A percentile compares a stretch with the other conserved stretches of the same genome.
Evolutionary conservation across 768 basidiomycete genomes (phyloP).

Genomic region (Paxillus rubicundulus): DNA sequence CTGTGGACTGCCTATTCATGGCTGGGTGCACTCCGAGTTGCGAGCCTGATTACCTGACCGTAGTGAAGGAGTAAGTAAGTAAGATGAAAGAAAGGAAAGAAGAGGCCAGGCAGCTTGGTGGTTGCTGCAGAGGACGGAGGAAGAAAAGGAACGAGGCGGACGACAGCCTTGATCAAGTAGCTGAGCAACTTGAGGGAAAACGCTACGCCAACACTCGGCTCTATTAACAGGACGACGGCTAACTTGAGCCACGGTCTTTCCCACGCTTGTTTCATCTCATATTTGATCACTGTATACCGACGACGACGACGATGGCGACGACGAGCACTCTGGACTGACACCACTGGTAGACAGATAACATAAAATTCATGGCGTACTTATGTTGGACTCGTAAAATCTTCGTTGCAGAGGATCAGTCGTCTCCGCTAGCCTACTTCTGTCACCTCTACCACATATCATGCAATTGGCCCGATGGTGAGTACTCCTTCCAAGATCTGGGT

Average conservation of each 20-base stretch:
- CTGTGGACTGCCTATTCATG: conserved; percentile 46
- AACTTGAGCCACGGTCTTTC: conserved; percentile 19
- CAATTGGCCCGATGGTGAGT: too few relatives aligned
- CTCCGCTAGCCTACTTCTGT: too few relatives aligned
- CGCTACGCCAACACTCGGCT: background rate
- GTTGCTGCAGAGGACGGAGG: conserved; percentile 10
- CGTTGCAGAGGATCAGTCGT: too few relatives aligned
- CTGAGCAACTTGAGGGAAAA: conserved; percentile 23
- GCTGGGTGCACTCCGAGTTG: background rate
- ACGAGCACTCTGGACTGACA: too few relatives aligned
- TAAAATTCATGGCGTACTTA: too few relatives aligned
- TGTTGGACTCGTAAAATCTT: too few relatives aligned
- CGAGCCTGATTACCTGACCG: background rate
- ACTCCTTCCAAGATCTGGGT: too few relatives aligned
- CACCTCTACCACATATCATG: too few relatives aligned
- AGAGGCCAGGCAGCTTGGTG: background rate
- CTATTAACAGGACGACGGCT: conserved; percentile 23
- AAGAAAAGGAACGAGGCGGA: conserved; percentile 20
- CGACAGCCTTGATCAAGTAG: conserved; percentile 2
- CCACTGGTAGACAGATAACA: too few relatives aligned
- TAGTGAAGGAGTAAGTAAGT: background rate
- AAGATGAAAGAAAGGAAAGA: background rate
- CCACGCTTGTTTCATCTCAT: conserved; percentile 16
- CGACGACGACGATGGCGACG: too few relatives aligned
- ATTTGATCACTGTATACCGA: background rate